Evolutionary conservation across 2,329 filamentous ascomycete species (phyloP).

Genomic region (Pseudodiploospora longispora): DNA sequence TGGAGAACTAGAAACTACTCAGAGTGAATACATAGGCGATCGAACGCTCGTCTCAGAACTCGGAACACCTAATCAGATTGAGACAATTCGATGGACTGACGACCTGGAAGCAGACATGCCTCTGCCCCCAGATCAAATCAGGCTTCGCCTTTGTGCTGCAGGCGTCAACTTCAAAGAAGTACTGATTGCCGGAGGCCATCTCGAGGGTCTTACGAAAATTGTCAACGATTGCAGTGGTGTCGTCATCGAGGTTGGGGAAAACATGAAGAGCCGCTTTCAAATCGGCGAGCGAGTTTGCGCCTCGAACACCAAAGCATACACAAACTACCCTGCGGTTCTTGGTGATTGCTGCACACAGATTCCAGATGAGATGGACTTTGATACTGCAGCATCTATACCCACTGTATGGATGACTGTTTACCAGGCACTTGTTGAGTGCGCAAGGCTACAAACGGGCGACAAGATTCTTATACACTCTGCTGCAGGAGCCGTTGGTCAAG

Average conservation of each 20-base stretch:
- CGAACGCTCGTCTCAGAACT: not conserved
- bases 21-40: not conserved
- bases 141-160: not conserved
- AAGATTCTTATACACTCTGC: conserved; percentile 23
- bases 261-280: not conserved
- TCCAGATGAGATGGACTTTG: conserved; percentile 6
- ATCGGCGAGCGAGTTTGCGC: not conserved
- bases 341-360: not conserved
- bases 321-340: not conserved
- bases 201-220: conserved; percentile 5
- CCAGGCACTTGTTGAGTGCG: conserved; percentile 5
- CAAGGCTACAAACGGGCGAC: conserved; percentile 22
- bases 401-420: conserved; percentile 5
- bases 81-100: not conserved
- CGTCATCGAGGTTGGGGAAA: conserved; percentile 2
- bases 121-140: not conserved
- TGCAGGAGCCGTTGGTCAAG: conserved; percentile 21
- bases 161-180: conserved; percentile 15
- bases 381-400: conserved; percentile 7
- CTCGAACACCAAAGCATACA: not conserved
- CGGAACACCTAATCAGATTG: not conserved
- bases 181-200: conserved; percentile 13
- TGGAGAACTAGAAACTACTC: not conserved
- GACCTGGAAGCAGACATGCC: not conserved
- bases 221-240: conserved; percentile 4